These are phyloP conservation scores for Moricandia arvensis DNA, from an alignment of 345 rosid species.

Conservation along the genomic window DNA sequence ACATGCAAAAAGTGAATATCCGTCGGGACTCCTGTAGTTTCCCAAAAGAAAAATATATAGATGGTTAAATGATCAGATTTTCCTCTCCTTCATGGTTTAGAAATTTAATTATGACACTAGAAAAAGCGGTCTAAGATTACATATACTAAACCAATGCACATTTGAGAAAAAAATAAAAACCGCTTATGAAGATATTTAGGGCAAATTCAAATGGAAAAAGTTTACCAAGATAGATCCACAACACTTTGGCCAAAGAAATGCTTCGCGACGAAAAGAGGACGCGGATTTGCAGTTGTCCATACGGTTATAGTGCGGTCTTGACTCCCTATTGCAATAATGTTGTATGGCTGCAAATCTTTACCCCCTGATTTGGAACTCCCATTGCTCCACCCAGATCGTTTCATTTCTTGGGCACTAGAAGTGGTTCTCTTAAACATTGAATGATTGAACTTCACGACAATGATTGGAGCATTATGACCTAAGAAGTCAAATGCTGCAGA, in stretches of 20 bases:
- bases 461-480: constrained; percentile 97
- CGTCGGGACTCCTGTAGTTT: constrained; percentile 90
- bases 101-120: background rate
- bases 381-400: constrained; percentile 78
- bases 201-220: background rate
- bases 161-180: background rate
- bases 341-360: constrained; percentile 82
- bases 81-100: background rate
- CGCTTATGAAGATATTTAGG: background rate
- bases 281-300: constrained; percentile 97
- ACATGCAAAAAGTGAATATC: constrained; percentile 93
- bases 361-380: constrained; percentile 78
- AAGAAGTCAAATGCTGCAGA: constrained; percentile 94
- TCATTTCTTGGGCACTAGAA: constrained; percentile 52
- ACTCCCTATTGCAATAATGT: constrained; percentile 97
- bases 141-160: background rate
- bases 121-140: background rate
- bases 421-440: constrained; percentile 79
- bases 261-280: constrained; percentile 97
- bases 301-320: constrained; percentile 99
- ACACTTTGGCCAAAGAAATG: constrained; percentile 98
- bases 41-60: background rate
- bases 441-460: constrained; percentile 92
- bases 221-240: constrained; percentile 95
- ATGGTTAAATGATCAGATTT: background rate